phyloP scores from a whole-genome alignment of 352 stramenopile species.

The Phytophthora pini region DNA sequence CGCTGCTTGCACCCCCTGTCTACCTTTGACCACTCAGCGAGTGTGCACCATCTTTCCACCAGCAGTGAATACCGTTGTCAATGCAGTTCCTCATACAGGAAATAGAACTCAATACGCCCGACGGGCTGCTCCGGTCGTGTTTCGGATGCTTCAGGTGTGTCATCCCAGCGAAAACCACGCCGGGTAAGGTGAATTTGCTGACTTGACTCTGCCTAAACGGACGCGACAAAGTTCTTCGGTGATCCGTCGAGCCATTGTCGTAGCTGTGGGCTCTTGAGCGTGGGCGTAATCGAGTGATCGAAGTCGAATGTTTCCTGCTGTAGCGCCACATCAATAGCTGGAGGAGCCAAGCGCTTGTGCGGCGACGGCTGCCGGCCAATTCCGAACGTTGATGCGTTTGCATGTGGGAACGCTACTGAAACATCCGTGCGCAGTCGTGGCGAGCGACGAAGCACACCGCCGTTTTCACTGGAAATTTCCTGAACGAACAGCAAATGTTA shows the following conservation, averaged over 20 bases:
- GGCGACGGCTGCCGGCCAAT: slow-evolving; percentile 58
- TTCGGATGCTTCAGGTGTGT: slow-evolving; percentile 7
- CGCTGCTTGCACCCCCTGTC: slow-evolving; percentile 11
- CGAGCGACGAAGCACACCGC: slow-evolving; percentile 69
- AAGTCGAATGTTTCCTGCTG: slow-evolving; percentile 89
- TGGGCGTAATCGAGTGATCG: slow-evolving; percentile 86
- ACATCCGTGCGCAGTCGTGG: slow-evolving; percentile 84
- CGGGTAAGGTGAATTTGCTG: slow-evolving; percentile 26
- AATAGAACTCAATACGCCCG: slow-evolving; percentile 25
- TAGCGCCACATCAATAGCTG: slow-evolving; percentile 79
- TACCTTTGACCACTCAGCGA: slow-evolving; percentile 2
- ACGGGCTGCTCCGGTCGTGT: slow-evolving; percentile 13
- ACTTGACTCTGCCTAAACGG: slow-evolving; percentile 55
- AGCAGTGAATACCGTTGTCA: slow-evolving; percentile 24
- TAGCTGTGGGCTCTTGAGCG: slow-evolving; percentile 86
- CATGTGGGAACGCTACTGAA: slow-evolving; percentile 82
- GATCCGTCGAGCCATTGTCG: slow-evolving; percentile 86
- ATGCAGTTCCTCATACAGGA: slow-evolving; percentile 32
- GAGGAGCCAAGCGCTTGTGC: slow-evolving; percentile 77
- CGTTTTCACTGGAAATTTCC: slow-evolving; percentile 76
- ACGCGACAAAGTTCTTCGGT: slow-evolving; percentile 83
- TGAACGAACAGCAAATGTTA: slow-evolving; percentile 26
- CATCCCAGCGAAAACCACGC: slow-evolving; percentile 5
- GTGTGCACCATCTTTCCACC: not conserved
- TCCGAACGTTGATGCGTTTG: slow-evolving; percentile 52